These are phyloP conservation scores for Puccinia coronata DNA, from an alignment of 1,284 basidiomycete species.

Conservation along the genomic window DNA sequence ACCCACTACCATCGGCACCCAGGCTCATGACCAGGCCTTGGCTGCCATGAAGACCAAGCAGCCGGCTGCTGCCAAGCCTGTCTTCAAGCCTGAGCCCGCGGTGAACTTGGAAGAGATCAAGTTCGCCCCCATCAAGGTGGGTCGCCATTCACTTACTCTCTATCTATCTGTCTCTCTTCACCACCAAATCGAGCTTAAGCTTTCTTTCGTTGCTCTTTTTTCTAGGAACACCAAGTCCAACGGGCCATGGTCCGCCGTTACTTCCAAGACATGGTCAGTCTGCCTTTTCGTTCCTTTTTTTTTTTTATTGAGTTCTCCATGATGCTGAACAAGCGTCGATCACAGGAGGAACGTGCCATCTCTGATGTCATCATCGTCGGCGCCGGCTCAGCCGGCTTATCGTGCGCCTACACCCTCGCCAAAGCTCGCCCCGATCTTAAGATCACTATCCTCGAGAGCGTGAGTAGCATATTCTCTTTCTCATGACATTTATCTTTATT, in stretches of 20 bases:
- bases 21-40: not conserved
- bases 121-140: slow-evolving; percentile 49
- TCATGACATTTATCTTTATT: not conserved
- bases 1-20: slow-evolving; percentile 25
- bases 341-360: slow-evolving; percentile 68
- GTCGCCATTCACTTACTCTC: too few relatives aligned
- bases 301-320: slow-evolving; percentile 65
- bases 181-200: too few relatives aligned
- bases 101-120: slow-evolving; percentile 32
- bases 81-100: slow-evolving; percentile 43
- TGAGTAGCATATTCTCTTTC: slow-evolving; percentile 62
- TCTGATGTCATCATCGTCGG: slow-evolving; percentile 80
- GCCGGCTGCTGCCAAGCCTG: not conserved
- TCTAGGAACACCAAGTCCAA: slow-evolving; percentile 69
- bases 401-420: slow-evolving; percentile 74
- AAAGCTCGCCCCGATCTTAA: slow-evolving; percentile 72
- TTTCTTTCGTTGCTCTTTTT: too few relatives aligned
- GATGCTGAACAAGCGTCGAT: too few relatives aligned
- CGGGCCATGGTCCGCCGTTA: slow-evolving; percentile 77
- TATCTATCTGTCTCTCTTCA: too few relatives aligned
- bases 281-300: not conserved
- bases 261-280: slow-evolving; percentile 54
- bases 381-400: slow-evolving; percentile 75
- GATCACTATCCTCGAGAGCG: slow-evolving; percentile 78
- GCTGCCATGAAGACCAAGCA: slow-evolving; percentile 22